phyloP scores from a whole-genome alignment of 2,329 filamentous ascomycete species.

The Myriosclerotinia curreyana region DNA sequence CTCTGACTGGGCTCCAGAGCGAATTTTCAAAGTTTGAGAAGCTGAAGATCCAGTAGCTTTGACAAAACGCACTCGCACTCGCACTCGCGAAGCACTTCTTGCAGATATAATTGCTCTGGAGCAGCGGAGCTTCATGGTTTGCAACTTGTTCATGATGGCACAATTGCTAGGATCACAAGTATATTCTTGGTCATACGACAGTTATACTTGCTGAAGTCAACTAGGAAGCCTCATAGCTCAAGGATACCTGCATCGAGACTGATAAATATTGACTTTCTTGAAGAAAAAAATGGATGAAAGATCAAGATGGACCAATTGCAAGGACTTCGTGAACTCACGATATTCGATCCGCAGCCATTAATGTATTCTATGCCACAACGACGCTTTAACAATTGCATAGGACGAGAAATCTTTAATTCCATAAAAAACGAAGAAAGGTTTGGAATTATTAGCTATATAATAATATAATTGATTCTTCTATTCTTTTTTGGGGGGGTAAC shows the following conservation, averaged over 20 bases:
- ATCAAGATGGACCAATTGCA: not conserved
- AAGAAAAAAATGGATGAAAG: too few relatives aligned
- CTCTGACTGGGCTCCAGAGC: not conserved
- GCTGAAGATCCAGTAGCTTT: not conserved
- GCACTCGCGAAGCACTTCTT: not conserved
- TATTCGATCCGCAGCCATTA: conserved; percentile 30
- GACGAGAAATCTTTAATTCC: conserved; percentile 26
- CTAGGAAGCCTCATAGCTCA: not conserved
- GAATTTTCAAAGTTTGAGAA: too few relatives aligned
- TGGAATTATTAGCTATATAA: conserved; percentile 27
- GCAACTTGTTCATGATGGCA: not conserved
- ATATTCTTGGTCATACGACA: too few relatives aligned
- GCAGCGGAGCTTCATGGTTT: too few relatives aligned
- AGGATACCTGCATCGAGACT: not conserved
- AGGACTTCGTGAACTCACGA: conserved; percentile 29
- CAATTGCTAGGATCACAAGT: not conserved
- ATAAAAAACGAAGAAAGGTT: conserved; percentile 30
- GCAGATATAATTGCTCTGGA: not conserved
- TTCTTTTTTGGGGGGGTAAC: too few relatives aligned
- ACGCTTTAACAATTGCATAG: conserved; percentile 28
- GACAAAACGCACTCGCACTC: not conserved
- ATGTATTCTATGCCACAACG: conserved; percentile 30
- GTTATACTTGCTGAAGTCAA: not conserved
- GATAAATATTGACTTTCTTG: too few relatives aligned
- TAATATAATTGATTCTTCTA: not conserved